Evolutionary conservation across 306 rosid genomes (phyloP).

Genomic region (Vigna unguiculata): DNA sequence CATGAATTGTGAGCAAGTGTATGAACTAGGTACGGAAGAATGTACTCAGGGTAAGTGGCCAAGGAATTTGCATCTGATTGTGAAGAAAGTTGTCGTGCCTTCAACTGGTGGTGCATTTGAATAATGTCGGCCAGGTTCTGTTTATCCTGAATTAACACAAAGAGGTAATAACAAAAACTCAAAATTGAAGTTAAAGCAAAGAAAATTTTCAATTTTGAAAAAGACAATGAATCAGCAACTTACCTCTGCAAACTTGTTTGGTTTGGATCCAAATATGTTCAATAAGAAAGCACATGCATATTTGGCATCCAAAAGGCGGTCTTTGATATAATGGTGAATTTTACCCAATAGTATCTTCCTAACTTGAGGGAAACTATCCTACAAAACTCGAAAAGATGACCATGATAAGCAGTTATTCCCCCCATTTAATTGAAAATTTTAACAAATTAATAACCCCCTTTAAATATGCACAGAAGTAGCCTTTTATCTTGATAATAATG

Average conservation of each 20-base stretch:
- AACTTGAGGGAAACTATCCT: constrained; percentile 85
- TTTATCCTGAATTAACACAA: constrained; percentile 68
- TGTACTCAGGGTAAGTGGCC: constrained; percentile 81
- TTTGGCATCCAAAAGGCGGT: constrained; percentile 90
- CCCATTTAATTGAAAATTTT: constrained; percentile 40
- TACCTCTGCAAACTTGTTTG: constrained; percentile 82
- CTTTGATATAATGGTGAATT: constrained; percentile 90
- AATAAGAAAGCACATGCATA: constrained; percentile 84
- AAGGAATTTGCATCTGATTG: constrained; percentile 76
- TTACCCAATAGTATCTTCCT: constrained; percentile 76
- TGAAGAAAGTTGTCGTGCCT: constrained; percentile 67
- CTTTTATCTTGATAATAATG: constrained; percentile 27
- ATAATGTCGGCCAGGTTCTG: constrained; percentile 85
- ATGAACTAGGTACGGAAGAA: constrained; percentile 84
- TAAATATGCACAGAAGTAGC: constrained; percentile 23
- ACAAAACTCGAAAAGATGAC: constrained; percentile 52
- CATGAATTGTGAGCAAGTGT: constrained; percentile 89
- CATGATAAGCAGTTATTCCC: constrained; percentile 46
- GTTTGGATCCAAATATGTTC: constrained; percentile 64
- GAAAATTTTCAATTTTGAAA: constrained; percentile 22
- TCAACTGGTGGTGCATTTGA: constrained; percentile 87
- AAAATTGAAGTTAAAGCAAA: constrained; percentile 38
- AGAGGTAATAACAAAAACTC: constrained; percentile 35
- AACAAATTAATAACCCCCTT: constrained; percentile 28
- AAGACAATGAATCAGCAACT: constrained; percentile 37